Evolutionary conservation across 805 yeast genomes (phyloP), one percentile per base, ranked within the genome.

Genomic region (Myxozyma kluyveri): DNA sequence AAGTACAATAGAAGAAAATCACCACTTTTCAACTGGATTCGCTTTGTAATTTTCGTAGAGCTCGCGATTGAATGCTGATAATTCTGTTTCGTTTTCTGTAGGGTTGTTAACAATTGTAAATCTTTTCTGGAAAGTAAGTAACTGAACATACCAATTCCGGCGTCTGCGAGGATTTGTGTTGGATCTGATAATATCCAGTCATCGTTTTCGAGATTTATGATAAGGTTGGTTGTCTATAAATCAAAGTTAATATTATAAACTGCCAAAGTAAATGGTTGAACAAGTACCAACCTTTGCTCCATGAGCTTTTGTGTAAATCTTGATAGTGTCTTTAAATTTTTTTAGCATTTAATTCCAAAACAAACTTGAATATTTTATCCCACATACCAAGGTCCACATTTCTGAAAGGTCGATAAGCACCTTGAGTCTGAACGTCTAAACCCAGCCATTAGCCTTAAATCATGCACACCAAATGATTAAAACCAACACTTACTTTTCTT

Each of bases 11-110:
- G n/a, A 9, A 18, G 9, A 19, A 24, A 12, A 24, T 29, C 36
- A 84, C 98, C 99, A 91, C 67, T 86, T 86, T 65, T 89, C 96
- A 62, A 81, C 89, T 0, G 99, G 99, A 61, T 90, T 84, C 38
- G 75, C 74, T 70, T 86, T 86, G 71, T 74, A 93, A 39, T 71
- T 78, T 26, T 72, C 72, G 68, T 90, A 93, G 38, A 78, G 89
- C 5, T 69, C 76, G 63, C 71, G 66, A 52, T 87, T 88, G 72
- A 82, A 93, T n/a, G 86, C 65, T 27, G 96, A 86, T 40, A 93
- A 69, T 67, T 93, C 99, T 2, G 97, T 88, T 71, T 93, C 99
- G 69, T 93, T 91, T 57, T 84, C 87, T 57, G 78, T 23, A 6
- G 4, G n/a, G 14, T 17, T 4, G 12, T 10, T 17, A 36, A 14